These are phyloP conservation scores for Angomonas ambiguus DNA, from an alignment of 208 protist genomes.

Conservation along the genomic window DNA sequence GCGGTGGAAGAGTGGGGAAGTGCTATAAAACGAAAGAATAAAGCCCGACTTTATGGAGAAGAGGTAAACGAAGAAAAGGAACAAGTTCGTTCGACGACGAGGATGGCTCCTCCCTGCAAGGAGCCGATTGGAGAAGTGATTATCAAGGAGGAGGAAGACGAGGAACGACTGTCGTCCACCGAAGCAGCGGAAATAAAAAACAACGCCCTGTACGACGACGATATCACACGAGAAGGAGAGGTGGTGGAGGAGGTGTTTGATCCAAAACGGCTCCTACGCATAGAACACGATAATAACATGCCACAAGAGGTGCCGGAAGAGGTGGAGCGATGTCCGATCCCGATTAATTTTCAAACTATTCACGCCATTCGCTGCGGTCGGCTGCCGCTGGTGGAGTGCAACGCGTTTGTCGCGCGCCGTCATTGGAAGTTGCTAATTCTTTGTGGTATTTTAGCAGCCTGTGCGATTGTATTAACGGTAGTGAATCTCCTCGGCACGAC, in stretches of 20 bases:
- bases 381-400: constrained; percentile 13
- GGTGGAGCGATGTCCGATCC: not conserved
- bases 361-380: constrained; percentile 2
- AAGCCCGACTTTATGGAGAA: not conserved
- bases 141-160: not conserved
- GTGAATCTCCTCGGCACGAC: constrained; percentile 13
- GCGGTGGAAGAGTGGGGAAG: no score
- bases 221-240: no score
- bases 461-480: constrained; percentile 5
- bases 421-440: constrained; percentile 10
- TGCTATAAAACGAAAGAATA: not conserved
- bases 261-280: not conserved
- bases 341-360: not conserved
- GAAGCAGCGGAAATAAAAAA: not conserved
- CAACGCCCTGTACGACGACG: no score
- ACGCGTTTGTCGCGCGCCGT: constrained; percentile 11
- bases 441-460: constrained; percentile 13
- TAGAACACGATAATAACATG: not conserved
- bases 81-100: no score
- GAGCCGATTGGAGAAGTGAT: not conserved
- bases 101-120: not conserved
- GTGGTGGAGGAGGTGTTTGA: not conserved
- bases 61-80: no score
- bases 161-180: not conserved
- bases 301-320: not conserved